Base-by-base conservation (phyloP, 2,329 filamentous ascomycete species). In the Trichoderma pleuroti region DNA sequence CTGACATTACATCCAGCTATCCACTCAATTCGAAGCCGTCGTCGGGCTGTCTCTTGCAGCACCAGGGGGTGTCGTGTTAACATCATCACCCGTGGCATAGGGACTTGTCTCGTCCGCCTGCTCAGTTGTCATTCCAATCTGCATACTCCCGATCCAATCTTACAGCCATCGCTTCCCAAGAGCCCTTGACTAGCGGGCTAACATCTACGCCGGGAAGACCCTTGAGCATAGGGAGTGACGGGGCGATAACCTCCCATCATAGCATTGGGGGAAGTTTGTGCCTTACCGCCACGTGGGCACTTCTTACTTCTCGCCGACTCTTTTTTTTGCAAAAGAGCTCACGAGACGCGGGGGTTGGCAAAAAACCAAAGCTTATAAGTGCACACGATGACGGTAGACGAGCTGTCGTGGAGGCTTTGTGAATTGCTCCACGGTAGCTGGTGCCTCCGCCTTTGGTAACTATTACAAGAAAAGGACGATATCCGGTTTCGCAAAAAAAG, bases 261-360 rank as follows among this genome's bases (percentile, higher is more conserved):
- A 36, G 61, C 46, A 65, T 70, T 64, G 68, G 61, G 39, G 61
- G 68, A 36, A 62, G 68, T 70, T 64, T 70, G 39, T 70, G 54
- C 56, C 62, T 59, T 59, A 66, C 62, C 28, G 63, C 63, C 60
- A 67, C 61, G 42, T 59, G 64, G 69, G 57, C 54, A 54, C 39
- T 36, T 57, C 61, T 71, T 57, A 63, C 46, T 46, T 56, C 57
- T 71, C 54, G 32, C 39, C 54, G 42, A 63, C 36, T 30, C 56
- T 63, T 32, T 42, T 46, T 34, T 42, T 46, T 34, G 36, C 61
- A 42, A 46, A 63, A 63, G 21, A 28, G 49, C 66, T 69, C 65
- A 69, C 66, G 56, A 57, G 46, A 56, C 70, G 65, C 70, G 65
- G 52, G 65, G 65, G 52, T 24, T 21, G 54, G 60, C 26, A 36